phyloP scores from a whole-genome alignment of 176 grass and related monocot genomes.

The Oryza brachyantha region DNA sequence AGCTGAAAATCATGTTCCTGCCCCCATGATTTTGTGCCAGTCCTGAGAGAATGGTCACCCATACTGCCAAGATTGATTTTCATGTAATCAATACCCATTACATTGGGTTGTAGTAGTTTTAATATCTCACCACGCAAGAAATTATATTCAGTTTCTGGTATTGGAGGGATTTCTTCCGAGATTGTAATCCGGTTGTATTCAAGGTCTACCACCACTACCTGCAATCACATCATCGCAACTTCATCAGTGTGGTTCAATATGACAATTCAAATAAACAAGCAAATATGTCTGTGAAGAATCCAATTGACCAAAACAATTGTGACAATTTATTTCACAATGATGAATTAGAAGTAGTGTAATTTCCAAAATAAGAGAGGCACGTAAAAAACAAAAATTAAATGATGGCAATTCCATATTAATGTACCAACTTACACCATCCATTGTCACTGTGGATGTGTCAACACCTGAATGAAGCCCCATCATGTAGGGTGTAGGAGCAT shows the following conservation, averaged over 20 bases:
- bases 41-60: constrained; percentile 57
- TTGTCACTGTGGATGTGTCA: constrained; percentile 83
- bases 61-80: constrained; percentile 91
- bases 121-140: constrained; percentile 95
- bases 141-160: constrained; percentile 78
- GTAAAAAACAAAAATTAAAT: constrained; percentile 30
- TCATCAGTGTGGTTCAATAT: background rate
- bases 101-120: constrained; percentile 92
- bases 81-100: constrained; percentile 91
- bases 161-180: constrained; percentile 86
- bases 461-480: constrained; percentile 99
- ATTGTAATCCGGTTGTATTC: constrained; percentile 94
- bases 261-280: background rate
- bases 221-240: constrained; percentile 28
- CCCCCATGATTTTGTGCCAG: constrained; percentile 73
- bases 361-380: constrained; percentile 19
- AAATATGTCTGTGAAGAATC: background rate
- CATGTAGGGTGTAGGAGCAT: constrained; percentile 99
- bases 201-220: constrained; percentile 98
- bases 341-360: constrained; percentile 6
- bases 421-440: constrained; percentile 95
- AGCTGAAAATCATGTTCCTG: constrained; percentile 95
- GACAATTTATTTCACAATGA: background rate
- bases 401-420: constrained; percentile 25
- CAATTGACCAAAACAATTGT: constrained; percentile 11